phyloP scores from a whole-genome alignment of 345 rosid species.

The Iberis pinnata region DNA sequence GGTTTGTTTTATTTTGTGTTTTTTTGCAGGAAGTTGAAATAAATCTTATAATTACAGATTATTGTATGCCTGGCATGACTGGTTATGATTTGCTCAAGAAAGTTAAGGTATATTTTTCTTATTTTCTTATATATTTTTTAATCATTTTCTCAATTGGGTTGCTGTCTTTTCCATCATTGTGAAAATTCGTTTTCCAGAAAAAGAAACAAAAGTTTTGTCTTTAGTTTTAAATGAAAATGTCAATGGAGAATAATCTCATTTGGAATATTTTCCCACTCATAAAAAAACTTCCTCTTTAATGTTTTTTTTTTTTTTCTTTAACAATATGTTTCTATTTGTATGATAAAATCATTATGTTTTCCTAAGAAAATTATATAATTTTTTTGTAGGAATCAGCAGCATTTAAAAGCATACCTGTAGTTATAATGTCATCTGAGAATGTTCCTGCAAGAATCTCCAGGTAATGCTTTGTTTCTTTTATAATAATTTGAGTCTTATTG shows the following conservation, averaged over 20 bases:
- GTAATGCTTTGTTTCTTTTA: conserved; percentile 22
- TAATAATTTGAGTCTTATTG: neutral
- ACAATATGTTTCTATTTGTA: conserved; percentile 3
- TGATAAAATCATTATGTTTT: neutral
- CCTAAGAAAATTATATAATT: conserved; percentile 11
- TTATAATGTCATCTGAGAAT: conserved; percentile 90
- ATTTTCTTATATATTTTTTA: neutral
- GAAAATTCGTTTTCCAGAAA: conserved; percentile 23
- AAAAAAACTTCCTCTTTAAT: too few species aligned
- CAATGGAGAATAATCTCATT: conserved; percentile 15
- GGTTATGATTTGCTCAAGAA: conserved; percentile 87
- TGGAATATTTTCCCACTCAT: conserved; percentile 23
- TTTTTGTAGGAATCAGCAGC: conserved; percentile 51
- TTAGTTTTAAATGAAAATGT: conserved; percentile 10
- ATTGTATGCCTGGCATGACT: conserved; percentile 97
- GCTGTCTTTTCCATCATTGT: conserved; percentile 23
- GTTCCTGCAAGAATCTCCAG: conserved; percentile 74
- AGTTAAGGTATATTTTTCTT: conserved; percentile 48
- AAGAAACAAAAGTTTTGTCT: conserved; percentile 14
- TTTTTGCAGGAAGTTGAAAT: conserved; percentile 41
- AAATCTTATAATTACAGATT: conserved; percentile 83
- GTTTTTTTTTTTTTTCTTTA: neutral
- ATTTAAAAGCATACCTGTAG: conserved; percentile 73
- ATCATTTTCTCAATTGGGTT: conserved; percentile 5
- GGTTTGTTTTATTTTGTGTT: neutral